Evolutionary conservation across 1,139 yeast species (phyloP).

Genomic region (Geotrichum bryndzae): DNA sequence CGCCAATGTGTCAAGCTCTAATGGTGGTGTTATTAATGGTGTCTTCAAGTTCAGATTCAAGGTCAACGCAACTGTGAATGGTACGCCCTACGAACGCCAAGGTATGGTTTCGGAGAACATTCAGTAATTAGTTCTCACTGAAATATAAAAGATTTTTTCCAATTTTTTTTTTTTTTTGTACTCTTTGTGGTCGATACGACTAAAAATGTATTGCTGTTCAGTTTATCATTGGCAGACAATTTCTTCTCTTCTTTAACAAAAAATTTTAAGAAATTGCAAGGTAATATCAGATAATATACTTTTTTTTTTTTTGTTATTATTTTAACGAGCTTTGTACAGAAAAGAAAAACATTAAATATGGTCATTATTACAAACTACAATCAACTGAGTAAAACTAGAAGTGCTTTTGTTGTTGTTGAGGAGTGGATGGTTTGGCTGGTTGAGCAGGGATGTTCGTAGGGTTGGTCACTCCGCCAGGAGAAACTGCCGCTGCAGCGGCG

Average conservation of each 20-base stretch:
- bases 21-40: background rate
- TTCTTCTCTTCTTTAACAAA: too few species aligned
- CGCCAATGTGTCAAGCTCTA: constrained; percentile 45
- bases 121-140: background rate
- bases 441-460: constrained; percentile 23
- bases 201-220: background rate
- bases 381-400: too few species aligned
- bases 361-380: background rate
- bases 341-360: too few species aligned
- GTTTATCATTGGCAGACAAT: background rate
- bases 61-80: constrained; percentile 48
- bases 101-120: constrained; percentile 21
- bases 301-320: too few species aligned
- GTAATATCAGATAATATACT: background rate
- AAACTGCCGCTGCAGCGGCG: constrained; percentile 28
- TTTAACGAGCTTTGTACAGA: background rate
- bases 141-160: background rate
- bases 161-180: background rate
- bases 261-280: too few species aligned
- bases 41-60: constrained; percentile 75
- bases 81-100: constrained; percentile 20
- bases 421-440: constrained; percentile 19
- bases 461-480: constrained; percentile 22
- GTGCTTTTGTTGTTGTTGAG: constrained; percentile 20
- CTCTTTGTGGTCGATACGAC: background rate